phyloP scores from a whole-genome alignment of 441 rosid genomes.

The Pelargonium australe region DNA sequence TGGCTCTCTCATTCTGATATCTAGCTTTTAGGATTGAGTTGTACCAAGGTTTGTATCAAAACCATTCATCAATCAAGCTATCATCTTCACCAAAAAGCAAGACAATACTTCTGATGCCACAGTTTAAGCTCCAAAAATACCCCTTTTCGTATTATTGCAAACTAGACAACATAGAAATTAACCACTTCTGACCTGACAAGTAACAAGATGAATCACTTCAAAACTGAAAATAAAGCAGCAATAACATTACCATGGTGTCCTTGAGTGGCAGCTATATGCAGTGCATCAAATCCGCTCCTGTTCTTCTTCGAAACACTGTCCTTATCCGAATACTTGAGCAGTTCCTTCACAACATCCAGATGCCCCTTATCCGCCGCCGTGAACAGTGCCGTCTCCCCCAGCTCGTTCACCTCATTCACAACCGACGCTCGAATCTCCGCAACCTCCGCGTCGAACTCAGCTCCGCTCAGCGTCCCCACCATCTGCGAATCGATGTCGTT shows the following conservation, averaged over 20 bases:
- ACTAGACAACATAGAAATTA: background rate
- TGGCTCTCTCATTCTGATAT: background rate
- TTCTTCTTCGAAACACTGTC: conserved; percentile 71
- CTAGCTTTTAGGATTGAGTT: background rate
- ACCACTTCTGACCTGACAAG: background rate
- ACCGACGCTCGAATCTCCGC: conserved; percentile 79
- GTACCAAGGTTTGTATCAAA: background rate
- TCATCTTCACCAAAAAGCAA: background rate
- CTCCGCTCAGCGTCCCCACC: conserved; percentile 55
- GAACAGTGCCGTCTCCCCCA: conserved; percentile 79
- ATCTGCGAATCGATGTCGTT: conserved; percentile 65
- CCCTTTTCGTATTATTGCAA: background rate
- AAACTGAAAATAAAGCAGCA: conserved; percentile 9
- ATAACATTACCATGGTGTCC: conserved; percentile 72
- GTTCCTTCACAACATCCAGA: conserved; percentile 73
- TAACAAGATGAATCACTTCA: background rate
- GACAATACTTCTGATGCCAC: background rate
- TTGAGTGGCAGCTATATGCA: conserved; percentile 76
- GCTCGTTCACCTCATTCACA: conserved; percentile 83
- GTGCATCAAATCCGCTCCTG: conserved; percentile 58
- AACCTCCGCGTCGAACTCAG: conserved; percentile 67
- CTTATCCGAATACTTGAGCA: conserved; percentile 65
- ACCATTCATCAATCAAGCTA: background rate
- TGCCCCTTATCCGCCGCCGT: conserved; percentile 87
- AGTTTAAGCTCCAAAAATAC: background rate